A percentile compares a stretch with the other conserved stretches of the same genome.
phyloP scores from a whole-genome alignment of 176 grass and related monocot species.

The Avena insularis region DNA sequence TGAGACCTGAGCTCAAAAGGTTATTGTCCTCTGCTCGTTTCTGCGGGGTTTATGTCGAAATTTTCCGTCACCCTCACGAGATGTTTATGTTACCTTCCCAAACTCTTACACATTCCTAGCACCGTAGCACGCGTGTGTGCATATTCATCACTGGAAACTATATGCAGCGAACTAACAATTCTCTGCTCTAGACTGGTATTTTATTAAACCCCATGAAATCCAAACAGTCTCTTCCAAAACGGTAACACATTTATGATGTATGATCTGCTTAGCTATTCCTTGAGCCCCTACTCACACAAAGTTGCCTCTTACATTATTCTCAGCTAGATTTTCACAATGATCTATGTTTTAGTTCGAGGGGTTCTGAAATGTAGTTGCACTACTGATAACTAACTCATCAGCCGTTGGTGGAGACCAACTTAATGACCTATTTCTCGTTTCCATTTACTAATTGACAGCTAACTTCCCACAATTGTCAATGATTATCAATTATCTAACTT shows the following conservation, averaged over 20 bases:
- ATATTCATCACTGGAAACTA: not conserved
- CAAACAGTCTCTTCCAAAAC: not conserved
- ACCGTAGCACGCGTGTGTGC: not conserved
- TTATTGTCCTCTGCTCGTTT: not conserved
- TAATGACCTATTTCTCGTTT: not conserved
- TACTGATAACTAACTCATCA: not conserved
- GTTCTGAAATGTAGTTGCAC: not conserved
- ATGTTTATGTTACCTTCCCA: not conserved
- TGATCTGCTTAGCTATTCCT: not conserved
- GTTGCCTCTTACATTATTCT: slow-evolving; percentile 2
- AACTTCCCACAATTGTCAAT: not conserved
- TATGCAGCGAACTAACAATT: not conserved
- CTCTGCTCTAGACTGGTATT: not conserved
- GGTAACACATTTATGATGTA: not conserved
- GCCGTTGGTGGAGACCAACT: not conserved
- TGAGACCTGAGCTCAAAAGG: not conserved
- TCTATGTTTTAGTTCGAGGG: not conserved
- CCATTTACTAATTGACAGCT: not conserved
- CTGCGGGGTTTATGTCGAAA: not conserved
- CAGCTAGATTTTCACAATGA: slow-evolving; percentile 29
- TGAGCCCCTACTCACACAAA: slow-evolving; percentile 8
- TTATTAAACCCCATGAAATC: not conserved
- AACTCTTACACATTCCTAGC: not conserved
- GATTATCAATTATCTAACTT: not conserved
- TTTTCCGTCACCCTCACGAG: slow-evolving; percentile 24